Base-by-base conservation (phyloP, 352 stramenopile species). In the Phytopythium ostracodes region DNA sequence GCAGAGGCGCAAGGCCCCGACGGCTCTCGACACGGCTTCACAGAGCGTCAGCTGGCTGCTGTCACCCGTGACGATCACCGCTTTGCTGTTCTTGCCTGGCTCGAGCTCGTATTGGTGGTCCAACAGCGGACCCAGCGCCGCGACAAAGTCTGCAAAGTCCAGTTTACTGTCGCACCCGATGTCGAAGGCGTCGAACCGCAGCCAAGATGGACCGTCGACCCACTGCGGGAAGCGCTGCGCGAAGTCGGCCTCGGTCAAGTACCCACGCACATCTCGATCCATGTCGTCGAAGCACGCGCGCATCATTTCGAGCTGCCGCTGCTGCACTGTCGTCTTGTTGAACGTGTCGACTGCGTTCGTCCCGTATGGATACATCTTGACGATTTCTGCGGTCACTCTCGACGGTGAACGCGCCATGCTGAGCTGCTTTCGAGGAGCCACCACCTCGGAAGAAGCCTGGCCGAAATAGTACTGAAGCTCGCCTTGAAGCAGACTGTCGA, bases 331-430 rank as follows among this genome's bases (percentile, higher is more conserved):
- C 0, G 75, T 75, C 47, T 79, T 76, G 46, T 66, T 81, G 64
- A 90, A 88, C 5, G 64, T 73, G 12, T 86, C 79, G 14, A 81
- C 15, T 0, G 69, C 73, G 43, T 83, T 91, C 38, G 67, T 73
- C 1, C 77, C 78, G 43, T 91, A 88, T 0, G 77, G 79, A 69
- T 89, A 89, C 72, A 88, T 75, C 33, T 84, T 84, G 4, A 65
- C 42, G 18, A 74, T n/a, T 4, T 33, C 62, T 25, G 24, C 64
- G 22, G 40, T 38, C 38, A 22, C 31, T 27, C 17, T 38, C 20
- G 43, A 24, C n/a, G 42, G 49, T 18, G 42, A 33, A 17, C 25
- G 40, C 11, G 42, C 40, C 27, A 35, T 18, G 22, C 35, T 25
- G n/a, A 33, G 20, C 18, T 59, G 24, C 33, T 42, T 29, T 49